Percentiles rank a stretch among this genome's conserved stretches.
phyloP scores from a whole-genome alignment of 2,329 filamentous ascomycete genomes.

The Apiospora arundinis region DNA sequence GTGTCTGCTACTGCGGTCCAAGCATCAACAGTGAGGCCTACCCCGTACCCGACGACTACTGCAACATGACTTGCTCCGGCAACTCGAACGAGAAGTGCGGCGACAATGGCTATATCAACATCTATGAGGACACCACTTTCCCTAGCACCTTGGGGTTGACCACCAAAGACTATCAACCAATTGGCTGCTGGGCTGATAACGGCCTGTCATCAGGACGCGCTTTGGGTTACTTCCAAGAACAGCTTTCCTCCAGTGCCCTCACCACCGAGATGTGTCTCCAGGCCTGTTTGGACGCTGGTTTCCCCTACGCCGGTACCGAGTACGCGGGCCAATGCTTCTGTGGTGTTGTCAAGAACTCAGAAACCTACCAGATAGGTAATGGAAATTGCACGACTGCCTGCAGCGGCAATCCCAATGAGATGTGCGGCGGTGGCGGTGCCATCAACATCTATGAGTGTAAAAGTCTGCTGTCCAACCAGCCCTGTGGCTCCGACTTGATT shows the following conservation, averaged over 20 bases:
- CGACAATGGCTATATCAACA: not conserved
- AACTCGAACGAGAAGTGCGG: not conserved
- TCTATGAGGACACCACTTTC: conserved; percentile 8
- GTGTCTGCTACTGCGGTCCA: conserved; percentile 15
- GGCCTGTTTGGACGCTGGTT: not conserved
- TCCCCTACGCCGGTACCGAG: conserved; percentile 9
- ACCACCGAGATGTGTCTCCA: conserved; percentile 2
- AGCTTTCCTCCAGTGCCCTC: not conserved
- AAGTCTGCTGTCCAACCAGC: not conserved
- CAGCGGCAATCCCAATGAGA: not conserved
- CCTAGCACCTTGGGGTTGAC: not conserved
- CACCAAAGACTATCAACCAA: not conserved
- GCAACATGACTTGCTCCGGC: not conserved
- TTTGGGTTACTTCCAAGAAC: not conserved
- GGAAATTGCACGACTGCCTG: not conserved
- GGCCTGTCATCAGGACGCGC: not conserved
- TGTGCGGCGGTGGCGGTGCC: not conserved
- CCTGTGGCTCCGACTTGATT: not conserved
- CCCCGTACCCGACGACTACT: not conserved
- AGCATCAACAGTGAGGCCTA: not conserved
- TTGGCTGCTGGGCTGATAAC: not conserved
- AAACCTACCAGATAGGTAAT: not conserved
- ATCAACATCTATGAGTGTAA: conserved; percentile 8
- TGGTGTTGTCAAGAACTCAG: not conserved
- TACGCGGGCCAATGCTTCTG: conserved; percentile 10